Conservation (phyloP, 257 asterid genomes). For the Jaltomata sinuosa region DNA sequence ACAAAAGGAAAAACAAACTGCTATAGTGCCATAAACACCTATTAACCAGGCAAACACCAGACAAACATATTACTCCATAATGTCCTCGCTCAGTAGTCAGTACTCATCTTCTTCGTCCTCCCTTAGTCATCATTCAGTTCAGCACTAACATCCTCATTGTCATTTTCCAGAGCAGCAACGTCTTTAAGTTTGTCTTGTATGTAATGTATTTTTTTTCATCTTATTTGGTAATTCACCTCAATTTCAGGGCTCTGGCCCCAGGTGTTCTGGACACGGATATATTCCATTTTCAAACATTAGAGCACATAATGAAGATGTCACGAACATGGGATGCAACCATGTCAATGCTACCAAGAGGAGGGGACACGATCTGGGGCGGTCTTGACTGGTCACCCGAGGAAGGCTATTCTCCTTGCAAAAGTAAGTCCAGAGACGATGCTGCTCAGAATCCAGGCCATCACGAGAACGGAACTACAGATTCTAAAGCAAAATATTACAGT, state of each 20-base stretch:
- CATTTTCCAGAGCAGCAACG: neutral
- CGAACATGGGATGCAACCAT: slow-evolving; percentile 96
- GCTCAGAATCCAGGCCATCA: slow-evolving; percentile 19
- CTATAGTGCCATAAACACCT: neutral
- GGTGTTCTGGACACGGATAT: slow-evolving; percentile 65
- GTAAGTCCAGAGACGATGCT: slow-evolving; percentile 22
- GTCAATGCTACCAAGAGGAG: slow-evolving; percentile 95
- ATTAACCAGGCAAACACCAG: neutral
- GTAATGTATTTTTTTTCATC: neutral
- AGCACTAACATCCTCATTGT: neutral
- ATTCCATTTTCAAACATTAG: slow-evolving; percentile 70
- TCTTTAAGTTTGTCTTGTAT: neutral
- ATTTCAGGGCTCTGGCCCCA: slow-evolving; percentile 62
- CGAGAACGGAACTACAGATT: slow-evolving; percentile 20
- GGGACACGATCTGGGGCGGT: slow-evolving; percentile 89
- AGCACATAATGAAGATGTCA: slow-evolving; percentile 86
- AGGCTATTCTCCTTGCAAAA: slow-evolving; percentile 39
- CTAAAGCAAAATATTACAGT: slow-evolving; percentile 20
- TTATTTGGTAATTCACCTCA: slow-evolving; percentile 2
- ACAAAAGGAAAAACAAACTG: neutral
- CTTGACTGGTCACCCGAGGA: slow-evolving; percentile 93
- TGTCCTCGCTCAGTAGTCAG: neutral
- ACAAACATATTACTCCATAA: neutral
- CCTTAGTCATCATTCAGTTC: neutral
- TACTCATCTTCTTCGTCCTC: neutral